Evolutionary conservation across 1,284 basidiomycete species (phyloP), one percentile per base, ranked within the genome.

Genomic region (Leccinum colubrinum): DNA sequence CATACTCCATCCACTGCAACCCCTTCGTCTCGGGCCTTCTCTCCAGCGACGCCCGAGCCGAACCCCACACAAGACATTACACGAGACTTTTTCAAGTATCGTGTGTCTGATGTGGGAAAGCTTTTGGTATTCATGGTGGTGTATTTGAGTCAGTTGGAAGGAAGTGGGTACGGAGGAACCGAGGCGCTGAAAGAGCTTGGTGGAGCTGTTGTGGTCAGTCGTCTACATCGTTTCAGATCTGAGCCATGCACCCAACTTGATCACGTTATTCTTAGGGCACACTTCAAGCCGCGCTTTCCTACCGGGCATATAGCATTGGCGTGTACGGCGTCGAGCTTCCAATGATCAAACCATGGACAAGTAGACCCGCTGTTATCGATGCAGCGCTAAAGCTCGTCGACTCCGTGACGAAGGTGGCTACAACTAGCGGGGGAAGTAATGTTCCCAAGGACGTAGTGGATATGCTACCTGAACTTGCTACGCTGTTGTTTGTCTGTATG

Each of bases 261-360:
- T 53, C 9, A 39, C 1, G 22, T 52, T 55, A 17, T 46, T 52
- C 43, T 4, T 51, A 95, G 91, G 86, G 85, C 41, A 85, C 91
- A 3, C 80, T 92, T 54, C 83, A 84, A 65, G 87, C 93, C 3
- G 88, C 93, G 0, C 80, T 88, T 56, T 82, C 86, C 48, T 94
- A 91, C 71, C 86, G 95, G 37, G 82, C 86, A 55, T 86, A 88
- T 65, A 88, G 91, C 65, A 72, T 83, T 3, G 81, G 81, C 3
- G 81, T 90, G 6, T 99, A 98, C 72, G 92, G 91, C 27, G 80
- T 98, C 56, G 81, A 86, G 12, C 78, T 83, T 37, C 88, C 88
- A 0, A 86, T 89, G 79, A 81, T 85, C 60, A 86, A 90, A 66
- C 86, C 93, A 1, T 99, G 97, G 97, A 94, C 94, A 2, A 94